phyloP scores from a whole-genome alignment of 176 grass and related monocot species.

The Alloteropsis semialata region DNA sequence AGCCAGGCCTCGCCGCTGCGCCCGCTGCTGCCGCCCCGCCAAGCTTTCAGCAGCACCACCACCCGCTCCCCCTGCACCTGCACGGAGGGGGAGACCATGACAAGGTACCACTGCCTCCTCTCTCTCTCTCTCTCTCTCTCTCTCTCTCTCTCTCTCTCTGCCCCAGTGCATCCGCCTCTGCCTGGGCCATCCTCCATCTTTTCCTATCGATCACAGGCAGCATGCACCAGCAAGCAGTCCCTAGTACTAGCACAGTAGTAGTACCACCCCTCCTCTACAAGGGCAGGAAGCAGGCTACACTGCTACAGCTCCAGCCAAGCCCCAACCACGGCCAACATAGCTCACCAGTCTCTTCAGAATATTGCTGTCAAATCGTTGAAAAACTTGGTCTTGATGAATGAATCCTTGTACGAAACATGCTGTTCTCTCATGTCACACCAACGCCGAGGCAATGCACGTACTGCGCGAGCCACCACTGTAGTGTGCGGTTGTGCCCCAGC shows the following conservation, averaged over 20 bases:
- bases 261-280: too few species aligned
- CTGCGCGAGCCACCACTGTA: neutral
- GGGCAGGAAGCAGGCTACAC: too few species aligned
- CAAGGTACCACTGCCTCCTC: slow-evolving; percentile 46
- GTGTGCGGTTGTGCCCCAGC: neutral
- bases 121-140: neutral
- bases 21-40: slow-evolving; percentile 25
- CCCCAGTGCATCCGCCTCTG: too few species aligned
- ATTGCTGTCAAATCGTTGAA: slow-evolving; percentile 43
- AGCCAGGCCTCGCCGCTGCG: slow-evolving; percentile 38
- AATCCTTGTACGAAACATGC: neutral
- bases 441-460: neutral
- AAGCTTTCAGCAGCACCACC: slow-evolving; percentile 50
- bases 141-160: too few species aligned
- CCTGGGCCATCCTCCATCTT: neutral
- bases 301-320: too few species aligned
- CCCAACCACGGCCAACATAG: neutral
- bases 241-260: neutral
- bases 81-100: slow-evolving; percentile 47
- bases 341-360: slow-evolving; percentile 37
- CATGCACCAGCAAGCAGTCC: too few species aligned
- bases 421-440: slow-evolving; percentile 5
- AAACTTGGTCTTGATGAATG: neutral
- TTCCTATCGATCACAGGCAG: slow-evolving; percentile 30
- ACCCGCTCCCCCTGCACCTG: slow-evolving; percentile 28